Conservation (phyloP, 768 basidiomycete genomes). For the Xerocomellus amylosporus region DNA sequence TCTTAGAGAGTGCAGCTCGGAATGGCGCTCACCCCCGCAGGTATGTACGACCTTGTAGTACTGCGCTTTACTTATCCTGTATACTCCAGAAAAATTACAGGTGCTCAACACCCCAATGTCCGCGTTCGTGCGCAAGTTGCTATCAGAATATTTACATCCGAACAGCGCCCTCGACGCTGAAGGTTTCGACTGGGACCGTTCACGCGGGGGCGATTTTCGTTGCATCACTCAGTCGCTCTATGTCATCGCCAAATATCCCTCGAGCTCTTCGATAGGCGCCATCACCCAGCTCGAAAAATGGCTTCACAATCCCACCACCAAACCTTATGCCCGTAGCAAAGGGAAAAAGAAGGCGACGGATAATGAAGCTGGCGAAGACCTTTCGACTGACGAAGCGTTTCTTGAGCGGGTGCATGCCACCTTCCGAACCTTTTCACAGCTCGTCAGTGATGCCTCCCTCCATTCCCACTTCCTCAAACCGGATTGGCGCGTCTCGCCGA, state of each 20-base stretch:
- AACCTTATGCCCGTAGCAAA: constrained; percentile 2
- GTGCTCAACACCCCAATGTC: constrained; percentile 59
- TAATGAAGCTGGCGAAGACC: constrained; percentile 12
- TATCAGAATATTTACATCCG: constrained; percentile 43
- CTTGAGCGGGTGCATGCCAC: constrained; percentile 37
- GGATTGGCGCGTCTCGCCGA: constrained; percentile 55
- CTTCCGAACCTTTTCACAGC: constrained; percentile 45
- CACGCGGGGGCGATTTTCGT: constrained; percentile 55
- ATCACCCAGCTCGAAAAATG: constrained; percentile 49
- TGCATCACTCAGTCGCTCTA: constrained; percentile 55
- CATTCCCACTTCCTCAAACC: constrained; percentile 38
- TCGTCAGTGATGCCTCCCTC: constrained; percentile 40
- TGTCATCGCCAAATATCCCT: constrained; percentile 44
- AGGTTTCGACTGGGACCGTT: constrained; percentile 48
- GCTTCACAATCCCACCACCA: constrained; percentile 34
- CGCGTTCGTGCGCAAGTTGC: constrained; percentile 55
- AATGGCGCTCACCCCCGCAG: constrained; percentile 72
- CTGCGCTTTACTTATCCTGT: not conserved
- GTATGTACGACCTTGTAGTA: constrained; percentile 27
- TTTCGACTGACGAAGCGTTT: constrained; percentile 35
- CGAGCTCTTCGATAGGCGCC: constrained; percentile 27
- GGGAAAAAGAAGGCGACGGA: constrained; percentile 22
- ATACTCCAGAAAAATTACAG: constrained; percentile 58
- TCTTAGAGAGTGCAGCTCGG: constrained; percentile 71
- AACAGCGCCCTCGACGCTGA: constrained; percentile 36